These are phyloP conservation scores for Silybum marianum DNA, from an alignment of 129 eudicot species.

Conservation along the genomic window DNA sequence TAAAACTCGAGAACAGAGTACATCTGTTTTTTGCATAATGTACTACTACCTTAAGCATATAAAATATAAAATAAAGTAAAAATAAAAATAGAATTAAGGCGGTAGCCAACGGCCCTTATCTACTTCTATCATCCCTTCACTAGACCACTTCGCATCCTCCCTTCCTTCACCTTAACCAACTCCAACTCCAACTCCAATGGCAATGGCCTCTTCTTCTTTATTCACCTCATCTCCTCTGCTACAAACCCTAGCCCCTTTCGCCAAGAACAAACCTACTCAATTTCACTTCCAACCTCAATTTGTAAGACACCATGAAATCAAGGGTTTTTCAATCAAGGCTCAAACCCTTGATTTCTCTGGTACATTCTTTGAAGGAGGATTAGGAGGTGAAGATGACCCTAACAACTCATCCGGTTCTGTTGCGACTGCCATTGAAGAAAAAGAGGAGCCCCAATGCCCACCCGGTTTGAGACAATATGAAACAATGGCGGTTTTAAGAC, in stretches of 20 bases:
- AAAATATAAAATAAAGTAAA: neutral
- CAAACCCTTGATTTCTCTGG: slow-evolving; percentile 70
- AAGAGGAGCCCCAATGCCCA: slow-evolving; percentile 86
- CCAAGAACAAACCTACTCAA: slow-evolving; percentile 19
- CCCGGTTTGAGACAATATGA: slow-evolving; percentile 88
- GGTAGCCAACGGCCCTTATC: slow-evolving; percentile 24
- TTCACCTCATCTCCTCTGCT: slow-evolving; percentile 34
- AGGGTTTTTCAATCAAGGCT: slow-evolving; percentile 44
- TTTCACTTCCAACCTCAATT: slow-evolving; percentile 28
- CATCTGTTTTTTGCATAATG: no score
- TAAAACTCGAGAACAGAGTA: no score
- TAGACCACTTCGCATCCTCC: neutral
- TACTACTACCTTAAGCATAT: no score
- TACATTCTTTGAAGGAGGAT: slow-evolving; percentile 79
- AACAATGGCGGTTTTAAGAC: slow-evolving; percentile 84
- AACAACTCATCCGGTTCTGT: slow-evolving; percentile 45
- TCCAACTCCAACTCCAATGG: neutral
- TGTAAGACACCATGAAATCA: neutral
- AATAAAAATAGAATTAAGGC: neutral
- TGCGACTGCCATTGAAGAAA: slow-evolving; percentile 58
- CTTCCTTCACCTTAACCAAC: slow-evolving; percentile 8
- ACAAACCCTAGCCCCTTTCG: slow-evolving; percentile 32
- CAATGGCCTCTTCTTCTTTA: slow-evolving; percentile 33
- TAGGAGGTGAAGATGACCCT: slow-evolving; percentile 62
- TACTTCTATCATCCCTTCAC: slow-evolving; percentile 34